Evolutionary conservation across 1,284 basidiomycete genomes (phyloP).

Genomic region (Cryptococcus amylolentus): DNA sequence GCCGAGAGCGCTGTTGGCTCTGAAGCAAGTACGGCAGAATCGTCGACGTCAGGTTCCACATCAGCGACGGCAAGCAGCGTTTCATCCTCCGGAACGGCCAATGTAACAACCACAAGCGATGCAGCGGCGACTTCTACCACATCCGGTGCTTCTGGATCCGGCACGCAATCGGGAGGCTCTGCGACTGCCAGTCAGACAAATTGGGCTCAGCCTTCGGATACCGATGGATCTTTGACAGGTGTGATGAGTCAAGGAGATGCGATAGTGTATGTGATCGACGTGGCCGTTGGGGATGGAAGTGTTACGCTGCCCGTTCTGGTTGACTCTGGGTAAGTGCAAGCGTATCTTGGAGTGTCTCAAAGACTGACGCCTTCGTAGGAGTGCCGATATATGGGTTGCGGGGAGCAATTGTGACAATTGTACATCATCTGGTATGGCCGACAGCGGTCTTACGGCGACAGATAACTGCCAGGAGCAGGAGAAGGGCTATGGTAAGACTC

Average conservation of each 20-base stretch:
- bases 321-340: neutral
- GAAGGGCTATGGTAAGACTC: slow-evolving; percentile 7
- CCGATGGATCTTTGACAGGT: neutral
- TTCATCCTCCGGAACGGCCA: neutral
- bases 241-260: slow-evolving; percentile 5
- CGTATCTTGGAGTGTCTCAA: neutral
- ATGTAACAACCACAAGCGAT: neutral
- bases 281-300: slow-evolving; percentile 2
- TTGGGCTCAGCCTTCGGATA: neutral
- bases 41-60: no score
- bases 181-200: neutral
- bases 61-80: neutral
- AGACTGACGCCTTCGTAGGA: slow-evolving; percentile 2
- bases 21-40: no score
- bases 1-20: no score
- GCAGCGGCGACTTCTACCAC: neutral
- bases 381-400: slow-evolving; percentile 14
- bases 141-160: neutral
- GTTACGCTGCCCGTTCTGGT: slow-evolving; percentile 8
- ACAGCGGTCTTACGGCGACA: neutral
- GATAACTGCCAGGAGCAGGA: slow-evolving; percentile 3
- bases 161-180: neutral
- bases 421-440: slow-evolving; percentile 2
- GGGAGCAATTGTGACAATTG: slow-evolving; percentile 7
- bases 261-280: slow-evolving; percentile 10